phyloP scores from a whole-genome alignment of 2,329 filamentous ascomycete genomes.

The Hymenoscyphus salicellus region DNA sequence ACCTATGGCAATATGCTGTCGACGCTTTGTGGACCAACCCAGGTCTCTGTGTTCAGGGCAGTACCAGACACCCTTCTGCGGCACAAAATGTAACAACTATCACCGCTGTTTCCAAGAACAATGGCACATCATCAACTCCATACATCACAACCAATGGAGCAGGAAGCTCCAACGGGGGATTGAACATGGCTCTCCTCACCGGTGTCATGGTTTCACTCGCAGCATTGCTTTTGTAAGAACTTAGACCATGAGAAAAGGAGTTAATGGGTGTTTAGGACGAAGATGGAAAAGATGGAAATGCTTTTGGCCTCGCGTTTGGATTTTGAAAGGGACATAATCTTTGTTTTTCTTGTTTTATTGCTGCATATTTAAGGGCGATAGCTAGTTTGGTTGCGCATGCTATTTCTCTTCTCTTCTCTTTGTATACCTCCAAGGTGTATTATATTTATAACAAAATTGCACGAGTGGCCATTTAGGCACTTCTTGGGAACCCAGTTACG shows the following conservation, averaged over 20 bases:
- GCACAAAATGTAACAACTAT: slow-evolving; percentile 5
- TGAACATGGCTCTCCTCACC: neutral
- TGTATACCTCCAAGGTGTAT: no score
- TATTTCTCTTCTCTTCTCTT: no score
- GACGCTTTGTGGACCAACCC: slow-evolving; percentile 38
- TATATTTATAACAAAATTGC: no score
- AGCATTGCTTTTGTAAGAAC: neutral
- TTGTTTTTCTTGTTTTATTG: no score
- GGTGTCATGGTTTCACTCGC: neutral
- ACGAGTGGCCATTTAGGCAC: no score
- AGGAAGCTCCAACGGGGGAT: neutral
- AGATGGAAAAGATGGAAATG: neutral
- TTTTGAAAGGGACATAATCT: no score
- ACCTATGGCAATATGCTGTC: slow-evolving; percentile 46
- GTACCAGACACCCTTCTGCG: neutral
- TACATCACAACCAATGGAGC: neutral
- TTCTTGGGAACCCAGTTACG: no score
- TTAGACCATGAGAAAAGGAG: neutral
- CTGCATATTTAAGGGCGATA: no score
- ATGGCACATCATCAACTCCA: neutral
- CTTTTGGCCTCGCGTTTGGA: neutral
- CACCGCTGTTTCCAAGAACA: neutral
- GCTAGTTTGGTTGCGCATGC: no score
- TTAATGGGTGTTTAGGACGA: neutral
- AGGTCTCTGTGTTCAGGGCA: slow-evolving; percentile 5